Percentiles rank a stretch among this genome's conserved stretches.
Conservation (phyloP, 257 asterid genomes). For the Salvia miltiorrhiza region DNA sequence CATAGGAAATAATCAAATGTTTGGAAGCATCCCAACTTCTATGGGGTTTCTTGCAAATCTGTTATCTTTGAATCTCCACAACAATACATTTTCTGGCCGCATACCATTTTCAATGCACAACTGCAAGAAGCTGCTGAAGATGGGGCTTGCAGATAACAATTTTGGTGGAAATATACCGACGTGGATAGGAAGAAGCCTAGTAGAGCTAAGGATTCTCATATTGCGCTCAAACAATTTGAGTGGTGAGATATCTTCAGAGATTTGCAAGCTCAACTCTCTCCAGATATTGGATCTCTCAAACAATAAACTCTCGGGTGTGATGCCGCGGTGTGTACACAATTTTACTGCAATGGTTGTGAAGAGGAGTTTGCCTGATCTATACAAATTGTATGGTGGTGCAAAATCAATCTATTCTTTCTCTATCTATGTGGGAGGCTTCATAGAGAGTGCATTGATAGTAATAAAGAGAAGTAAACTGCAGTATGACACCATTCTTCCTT, state of each 20-base stretch:
- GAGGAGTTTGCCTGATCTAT: not conserved
- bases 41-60: constrained; percentile 16
- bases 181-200: constrained; percentile 28
- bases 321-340: constrained; percentile 24
- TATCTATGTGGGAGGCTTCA: not conserved
- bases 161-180: constrained; percentile 22
- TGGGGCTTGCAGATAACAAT: constrained; percentile 21
- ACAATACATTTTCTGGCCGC: constrained; percentile 24
- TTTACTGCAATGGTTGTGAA: constrained; percentile 23
- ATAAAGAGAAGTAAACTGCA: not conserved
- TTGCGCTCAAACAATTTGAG: constrained; percentile 26
- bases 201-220: constrained; percentile 16
- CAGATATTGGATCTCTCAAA: constrained; percentile 30
- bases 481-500: not conserved
- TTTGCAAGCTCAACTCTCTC: constrained; percentile 19
- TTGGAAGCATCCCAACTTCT: constrained; percentile 32
- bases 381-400: not conserved
- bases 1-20: constrained; percentile 21
- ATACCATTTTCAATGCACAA: constrained; percentile 24
- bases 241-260: constrained; percentile 20
- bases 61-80: constrained; percentile 18
- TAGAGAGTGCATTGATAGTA: not conserved
- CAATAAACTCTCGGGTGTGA: constrained; percentile 18
- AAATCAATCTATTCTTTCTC: not conserved
- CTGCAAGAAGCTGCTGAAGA: constrained; percentile 13